A percentile compares a stretch with the other conserved stretches of the same genome.
phyloP scores from a whole-genome alignment of 2,329 filamentous ascomycete species.

The Neofusicoccum sp. region DNA sequence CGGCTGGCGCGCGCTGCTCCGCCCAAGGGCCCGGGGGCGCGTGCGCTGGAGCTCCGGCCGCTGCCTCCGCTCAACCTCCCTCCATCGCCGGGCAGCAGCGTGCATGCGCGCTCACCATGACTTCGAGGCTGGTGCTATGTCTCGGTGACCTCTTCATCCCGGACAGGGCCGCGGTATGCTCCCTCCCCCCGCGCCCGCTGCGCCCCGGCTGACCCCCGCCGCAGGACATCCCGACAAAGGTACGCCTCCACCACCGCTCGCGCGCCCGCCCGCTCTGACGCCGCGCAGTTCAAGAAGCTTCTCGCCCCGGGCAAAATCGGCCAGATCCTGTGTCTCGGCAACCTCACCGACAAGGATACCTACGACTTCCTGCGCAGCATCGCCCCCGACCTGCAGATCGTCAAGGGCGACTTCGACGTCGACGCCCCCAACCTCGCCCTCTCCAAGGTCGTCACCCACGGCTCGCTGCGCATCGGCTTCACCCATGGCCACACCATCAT shows the following conservation, averaged over 20 bases:
- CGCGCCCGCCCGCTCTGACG: slow-evolving; percentile 17
- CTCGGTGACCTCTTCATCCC: slow-evolving; percentile 45
- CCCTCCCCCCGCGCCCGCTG: slow-evolving; percentile 29
- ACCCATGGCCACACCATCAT: slow-evolving; percentile 72
- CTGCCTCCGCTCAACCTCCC: not conserved
- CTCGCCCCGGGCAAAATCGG: slow-evolving; percentile 59
- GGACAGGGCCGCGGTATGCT: slow-evolving; percentile 41
- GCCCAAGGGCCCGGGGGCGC: slow-evolving; percentile 1
- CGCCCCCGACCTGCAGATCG: slow-evolving; percentile 64
- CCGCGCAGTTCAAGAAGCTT: slow-evolving; percentile 51
- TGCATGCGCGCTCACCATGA: slow-evolving; percentile 31
- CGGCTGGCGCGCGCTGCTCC: not conserved
- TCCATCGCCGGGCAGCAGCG: not conserved
- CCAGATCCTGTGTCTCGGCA: slow-evolving; percentile 58
- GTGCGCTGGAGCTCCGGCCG: slow-evolving; percentile 5
- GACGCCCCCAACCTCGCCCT: slow-evolving; percentile 64
- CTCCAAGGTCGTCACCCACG: slow-evolving; percentile 69
- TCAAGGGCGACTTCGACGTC: slow-evolving; percentile 69
- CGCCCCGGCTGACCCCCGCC: slow-evolving; percentile 29
- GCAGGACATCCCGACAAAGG: slow-evolving; percentile 44
- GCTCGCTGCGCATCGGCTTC: slow-evolving; percentile 65
- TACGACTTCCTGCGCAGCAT: slow-evolving; percentile 57
- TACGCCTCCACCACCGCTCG: slow-evolving; percentile 23
- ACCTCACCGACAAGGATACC: slow-evolving; percentile 57
- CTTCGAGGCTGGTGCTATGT: slow-evolving; percentile 42